A percentile compares a stretch with the other conserved stretches of the same genome.
These are phyloP conservation scores for Beauveria australis DNA, from an alignment of 2,329 filamentous ascomycete species.

Conservation along the genomic window DNA sequence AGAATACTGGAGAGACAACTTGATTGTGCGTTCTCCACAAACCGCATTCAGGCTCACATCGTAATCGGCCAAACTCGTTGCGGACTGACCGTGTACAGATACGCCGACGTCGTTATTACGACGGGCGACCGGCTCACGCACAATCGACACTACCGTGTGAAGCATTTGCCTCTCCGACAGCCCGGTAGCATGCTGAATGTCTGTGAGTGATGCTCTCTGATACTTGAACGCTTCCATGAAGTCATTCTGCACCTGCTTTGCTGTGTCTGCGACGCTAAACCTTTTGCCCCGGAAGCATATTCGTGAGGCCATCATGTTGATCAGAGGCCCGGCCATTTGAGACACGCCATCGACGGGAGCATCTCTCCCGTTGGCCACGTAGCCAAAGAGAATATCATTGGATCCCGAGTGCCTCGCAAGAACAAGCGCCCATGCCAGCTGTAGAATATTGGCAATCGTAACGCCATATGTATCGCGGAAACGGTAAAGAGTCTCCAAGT, in stretches of 20 bases:
- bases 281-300: not conserved
- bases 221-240: not conserved
- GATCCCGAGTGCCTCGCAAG: constrained; percentile 6
- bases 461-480: constrained; percentile 17
- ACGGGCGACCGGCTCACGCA: not conserved
- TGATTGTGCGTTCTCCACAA: not conserved
- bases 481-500: not conserved
- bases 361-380: constrained; percentile 7
- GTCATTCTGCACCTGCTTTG: not conserved
- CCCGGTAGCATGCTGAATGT: not conserved
- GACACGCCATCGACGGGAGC: constrained; percentile 9
- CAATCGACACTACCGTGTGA: not conserved
- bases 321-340: constrained; percentile 19
- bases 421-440: constrained; percentile 4
- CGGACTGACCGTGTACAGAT: not conserved
- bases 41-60: not conserved
- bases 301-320: not conserved
- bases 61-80: not conserved
- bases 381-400: constrained; percentile 11
- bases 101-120: not conserved
- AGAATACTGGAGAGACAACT: not conserved
- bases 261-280: not conserved
- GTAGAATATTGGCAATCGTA: constrained; percentile 24
- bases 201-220: not conserved
- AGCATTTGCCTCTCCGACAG: not conserved